Evolutionary conservation across 2,329 filamentous ascomycete genomes (phyloP).

Genomic region (Colletotrichum tanaceti): DNA sequence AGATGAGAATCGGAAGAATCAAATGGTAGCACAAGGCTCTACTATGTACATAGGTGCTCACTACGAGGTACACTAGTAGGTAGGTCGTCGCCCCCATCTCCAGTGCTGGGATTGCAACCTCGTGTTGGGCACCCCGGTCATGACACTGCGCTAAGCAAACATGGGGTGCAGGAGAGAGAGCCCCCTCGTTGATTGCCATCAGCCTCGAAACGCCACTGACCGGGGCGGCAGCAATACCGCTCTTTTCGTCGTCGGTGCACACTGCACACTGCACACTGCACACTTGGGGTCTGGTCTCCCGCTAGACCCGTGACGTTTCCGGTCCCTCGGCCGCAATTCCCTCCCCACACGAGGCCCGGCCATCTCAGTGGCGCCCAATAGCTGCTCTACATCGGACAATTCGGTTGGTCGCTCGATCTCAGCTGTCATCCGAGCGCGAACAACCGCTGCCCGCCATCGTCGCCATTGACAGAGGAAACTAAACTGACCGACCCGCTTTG

Average conservation of each 20-base stretch:
- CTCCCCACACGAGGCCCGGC: slow-evolving; percentile 23
- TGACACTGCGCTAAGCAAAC: slow-evolving; percentile 19
- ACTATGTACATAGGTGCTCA: too few relatives aligned
- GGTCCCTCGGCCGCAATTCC: slow-evolving; percentile 10
- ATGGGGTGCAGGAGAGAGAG: slow-evolving; percentile 34
- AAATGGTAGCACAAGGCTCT: slow-evolving; percentile 22
- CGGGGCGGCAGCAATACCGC: neutral
- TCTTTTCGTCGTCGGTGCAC: neutral
- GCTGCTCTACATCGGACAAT: slow-evolving; percentile 33
- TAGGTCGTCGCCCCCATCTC: slow-evolving; percentile 18
- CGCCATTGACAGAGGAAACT: slow-evolving; percentile 15
- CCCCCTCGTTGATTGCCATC: neutral
- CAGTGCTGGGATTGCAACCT: slow-evolving; percentile 31
- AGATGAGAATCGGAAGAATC: slow-evolving; percentile 23
- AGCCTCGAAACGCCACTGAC: slow-evolving; percentile 19
- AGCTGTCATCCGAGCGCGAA: slow-evolving; percentile 30
- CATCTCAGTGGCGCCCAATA: slow-evolving; percentile 35
- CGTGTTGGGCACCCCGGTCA: slow-evolving; percentile 34
- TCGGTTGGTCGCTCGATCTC: slow-evolving; percentile 30
- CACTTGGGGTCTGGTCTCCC: slow-evolving; percentile 14
- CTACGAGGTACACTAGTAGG: too few relatives aligned
- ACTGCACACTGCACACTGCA: neutral
- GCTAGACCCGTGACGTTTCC: slow-evolving; percentile 28
- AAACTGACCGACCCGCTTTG: slow-evolving; percentile 26
- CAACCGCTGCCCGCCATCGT: slow-evolving; percentile 10